Conservation (phyloP, 495 filamentous ascomycete species). For the Pyrenula aspistea region DNA sequence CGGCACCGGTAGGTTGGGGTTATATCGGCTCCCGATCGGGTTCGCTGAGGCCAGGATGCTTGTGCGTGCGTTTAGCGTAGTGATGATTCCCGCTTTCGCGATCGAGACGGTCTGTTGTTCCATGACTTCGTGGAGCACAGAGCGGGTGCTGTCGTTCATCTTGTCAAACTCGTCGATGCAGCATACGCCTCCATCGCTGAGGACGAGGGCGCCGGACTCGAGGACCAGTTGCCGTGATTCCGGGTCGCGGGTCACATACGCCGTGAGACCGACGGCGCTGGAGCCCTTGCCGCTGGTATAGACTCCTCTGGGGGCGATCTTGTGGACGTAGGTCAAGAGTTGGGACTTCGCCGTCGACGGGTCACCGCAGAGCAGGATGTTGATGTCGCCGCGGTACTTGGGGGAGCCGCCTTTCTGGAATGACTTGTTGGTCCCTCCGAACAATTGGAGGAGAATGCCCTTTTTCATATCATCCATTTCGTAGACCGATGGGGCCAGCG, state of each 20-base stretch:
- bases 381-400: constrained; percentile 93
- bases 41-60: constrained; percentile 94
- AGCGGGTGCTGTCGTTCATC: constrained; percentile 93
- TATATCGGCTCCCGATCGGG: constrained; percentile 95
- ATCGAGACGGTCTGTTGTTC: constrained; percentile 99
- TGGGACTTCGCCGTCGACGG: constrained; percentile 96
- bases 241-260: constrained; percentile 90
- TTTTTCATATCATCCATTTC: constrained; percentile 99
- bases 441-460: constrained; percentile 88
- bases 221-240: constrained; percentile 93
- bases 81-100: constrained; percentile 98
- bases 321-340: constrained; percentile 85
- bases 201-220: constrained; percentile 87
- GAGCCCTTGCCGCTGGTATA: constrained; percentile 97
- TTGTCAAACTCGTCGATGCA: constrained; percentile 99
- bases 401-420: constrained; percentile 95
- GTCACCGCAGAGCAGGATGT: constrained; percentile 91
- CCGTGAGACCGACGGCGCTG: constrained; percentile 95
- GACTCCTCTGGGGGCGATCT: constrained; percentile 92
- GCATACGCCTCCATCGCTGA: constrained; percentile 94
- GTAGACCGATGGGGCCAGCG: constrained; percentile 87
- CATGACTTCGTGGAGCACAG: constrained; percentile 98
- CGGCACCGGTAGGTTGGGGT: constrained; percentile 85
- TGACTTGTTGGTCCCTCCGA: constrained; percentile 96
- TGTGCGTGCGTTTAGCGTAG: constrained; percentile 88